Evolutionary conservation across 352 stramenopile species (phyloP), one percentile per base, ranked within the genome.

Genomic region (Globisporangium mamillatum): DNA sequence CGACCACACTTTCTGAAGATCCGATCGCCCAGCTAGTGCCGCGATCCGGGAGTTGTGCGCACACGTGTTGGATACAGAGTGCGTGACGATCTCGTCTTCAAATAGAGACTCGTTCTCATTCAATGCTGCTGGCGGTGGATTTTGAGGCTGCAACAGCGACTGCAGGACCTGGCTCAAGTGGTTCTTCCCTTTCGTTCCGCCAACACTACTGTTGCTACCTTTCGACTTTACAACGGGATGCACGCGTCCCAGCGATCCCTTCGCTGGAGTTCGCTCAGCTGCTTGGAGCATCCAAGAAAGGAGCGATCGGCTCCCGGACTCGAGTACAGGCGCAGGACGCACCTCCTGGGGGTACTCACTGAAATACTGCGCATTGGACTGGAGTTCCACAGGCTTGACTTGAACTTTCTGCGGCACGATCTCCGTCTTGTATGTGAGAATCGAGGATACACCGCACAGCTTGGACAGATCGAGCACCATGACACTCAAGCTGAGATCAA

Each of bases 1-100:
- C 18, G 84, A 90, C 88, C 88, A 96, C 60, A 94, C 83, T 63
- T 94, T 82, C 24, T 89, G 74, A n/a, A 94, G 76, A 63, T 96
- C 88, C 0, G 74, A 75, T 2, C 88, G 75, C 6, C 86, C 86
- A 34, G 83, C 81, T 8, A 92, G 66, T 4, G 72, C 64, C 1
- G 85, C 81, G 41, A 88, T 77, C 10, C 60, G 75, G 9, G 85
- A 72, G 70, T 93, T 93, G 70, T 88, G 75, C 4, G 78, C 81
- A 59, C 85, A 93, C 4, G 77, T 84, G 14, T 82, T 67, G 0
- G 76, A 82, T 3, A 86, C 64, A 4, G 66, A 71, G 48, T 71
- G 58, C 7, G 48, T 70, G 50, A 22, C 32, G 6, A 22, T 50
- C 22, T 53, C 55, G 2, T 67, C 44, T 25, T 70, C 41, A n/a